Conservation (phyloP, 257 asterid species). For the Nicotiana undulata region DNA sequence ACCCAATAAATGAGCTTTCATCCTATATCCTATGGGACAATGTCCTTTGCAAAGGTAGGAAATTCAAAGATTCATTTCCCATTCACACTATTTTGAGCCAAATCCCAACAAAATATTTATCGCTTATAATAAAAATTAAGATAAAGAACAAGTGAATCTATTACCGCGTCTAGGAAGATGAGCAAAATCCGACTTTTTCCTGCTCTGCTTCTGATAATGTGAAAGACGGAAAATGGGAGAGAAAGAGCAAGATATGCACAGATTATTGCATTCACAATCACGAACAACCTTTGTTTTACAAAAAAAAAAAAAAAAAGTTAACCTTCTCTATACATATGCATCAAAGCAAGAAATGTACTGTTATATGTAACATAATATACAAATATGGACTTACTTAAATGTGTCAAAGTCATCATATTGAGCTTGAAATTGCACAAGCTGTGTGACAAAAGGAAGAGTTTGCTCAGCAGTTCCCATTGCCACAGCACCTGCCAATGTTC, state of each 20-base stretch:
- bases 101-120: no score
- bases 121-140: no score
- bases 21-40: no score
- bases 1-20: no score
- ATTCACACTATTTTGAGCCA: no score
- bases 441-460: slow-evolving; percentile 67
- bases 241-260: slow-evolving; percentile 66
- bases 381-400: slow-evolving; percentile 34
- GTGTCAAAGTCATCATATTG: slow-evolving; percentile 60
- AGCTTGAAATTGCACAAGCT: slow-evolving; percentile 46
- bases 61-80: no score
- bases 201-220: slow-evolving; percentile 47
- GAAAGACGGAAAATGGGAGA: slow-evolving; percentile 54
- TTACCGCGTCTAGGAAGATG: slow-evolving; percentile 53
- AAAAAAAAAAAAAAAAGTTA: not conserved
- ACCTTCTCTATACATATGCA: not conserved
- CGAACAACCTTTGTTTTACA: slow-evolving; percentile 37
- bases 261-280: slow-evolving; percentile 47
- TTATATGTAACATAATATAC: not conserved
- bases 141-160: not conserved
- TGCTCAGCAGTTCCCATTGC: slow-evolving; percentile 74
- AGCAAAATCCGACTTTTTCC: slow-evolving; percentile 48
- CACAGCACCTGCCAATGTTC: slow-evolving; percentile 60
- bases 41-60: no score
- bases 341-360: not conserved